Percentiles rank a stretch among this genome's conserved stretches.
Evolutionary conservation across 2,329 filamentous ascomycete genomes (phyloP).

Genomic region (Didymella exigua): DNA sequence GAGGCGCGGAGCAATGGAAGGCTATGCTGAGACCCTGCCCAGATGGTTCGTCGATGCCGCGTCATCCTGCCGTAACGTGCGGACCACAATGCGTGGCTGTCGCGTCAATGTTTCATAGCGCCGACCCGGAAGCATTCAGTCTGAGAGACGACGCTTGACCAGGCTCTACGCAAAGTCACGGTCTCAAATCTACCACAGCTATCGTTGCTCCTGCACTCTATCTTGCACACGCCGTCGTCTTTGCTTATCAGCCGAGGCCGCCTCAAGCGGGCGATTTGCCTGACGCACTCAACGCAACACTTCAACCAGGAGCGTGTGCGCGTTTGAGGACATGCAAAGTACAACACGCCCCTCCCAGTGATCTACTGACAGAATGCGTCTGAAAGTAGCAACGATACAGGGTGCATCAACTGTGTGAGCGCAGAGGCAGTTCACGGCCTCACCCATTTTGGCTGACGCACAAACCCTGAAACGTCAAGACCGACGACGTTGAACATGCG

Average conservation of each 20-base stretch:
- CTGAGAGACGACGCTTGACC: conserved; percentile 2
- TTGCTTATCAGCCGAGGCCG: not conserved
- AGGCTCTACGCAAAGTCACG: not conserved
- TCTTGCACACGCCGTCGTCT: not conserved
- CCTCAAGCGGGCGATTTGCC: not conserved
- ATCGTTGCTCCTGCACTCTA: not conserved
- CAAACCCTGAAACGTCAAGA: too few species aligned
- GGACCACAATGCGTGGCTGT: conserved; percentile 9
- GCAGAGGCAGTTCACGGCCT: not conserved
- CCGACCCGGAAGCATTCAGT: conserved; percentile 3
- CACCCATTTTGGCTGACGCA: not conserved
- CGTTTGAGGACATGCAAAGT: not conserved
- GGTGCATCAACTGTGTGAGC: too few species aligned
- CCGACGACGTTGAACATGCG: too few species aligned
- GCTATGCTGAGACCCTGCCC: conserved; percentile 17
- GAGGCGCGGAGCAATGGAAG: conserved; percentile 17
- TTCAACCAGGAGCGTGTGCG: not conserved
- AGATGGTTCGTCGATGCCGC: conserved; percentile 21
- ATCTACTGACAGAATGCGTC: not conserved
- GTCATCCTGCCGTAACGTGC: conserved; percentile 19
- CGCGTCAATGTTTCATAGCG: conserved; percentile 16
- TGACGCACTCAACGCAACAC: not conserved
- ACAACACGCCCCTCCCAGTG: not conserved
- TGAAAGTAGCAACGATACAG: not conserved
- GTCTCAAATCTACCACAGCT: not conserved